Evolutionary conservation across 257 asterid genomes (phyloP), one percentile per base, ranked within the genome.

Genomic region (Solanum bukasovii): DNA sequence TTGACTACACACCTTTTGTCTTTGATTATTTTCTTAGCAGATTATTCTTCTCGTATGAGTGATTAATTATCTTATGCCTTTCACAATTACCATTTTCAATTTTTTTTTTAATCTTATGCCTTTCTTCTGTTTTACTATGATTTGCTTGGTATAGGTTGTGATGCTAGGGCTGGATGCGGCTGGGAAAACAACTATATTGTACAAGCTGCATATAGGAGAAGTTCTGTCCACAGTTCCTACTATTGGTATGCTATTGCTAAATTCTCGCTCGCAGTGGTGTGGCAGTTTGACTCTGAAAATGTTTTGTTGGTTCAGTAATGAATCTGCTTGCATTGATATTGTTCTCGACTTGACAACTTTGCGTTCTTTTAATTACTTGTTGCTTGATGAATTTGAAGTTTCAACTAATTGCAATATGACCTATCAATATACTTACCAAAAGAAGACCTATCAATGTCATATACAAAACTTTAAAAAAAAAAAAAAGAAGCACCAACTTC

Each of bases 101-200:
- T 13, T 46, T 46, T 46, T 44, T 2, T 79, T 52, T 6, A 6
- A 29, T 27, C 40, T 25, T 14, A 16, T 12, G 0, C 35, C 25
- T 46, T 44, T 46, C n/a, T 46, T 3, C 68, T 49, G 40, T 46
- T 49, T 49, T 81, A 52, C 27, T 49, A 81, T 81, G 20, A 81
- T 49, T 81, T 81, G 42, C 12, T 81, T 81, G 29, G 70, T 38
- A 70, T 88, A 97, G 99, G 99, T 96, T 92, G 99, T 97, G 89
- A 97, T 97, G 99, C 98, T 97, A 86, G 99, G 99, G 81, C 94
- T 97, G 92, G 99, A 97, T 91, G 99, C 99, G 82, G 99, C 99
- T 93, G 99, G 99, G 74, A 97, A 97, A 95, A 97, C 99, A 88
- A 97, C 99, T 11, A 96, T 97, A 85, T 93, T 97, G 83, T 97